Evolutionary conservation across 2,329 filamentous ascomycete species (phyloP).

Genomic region (Colletotrichum cuscutae): DNA sequence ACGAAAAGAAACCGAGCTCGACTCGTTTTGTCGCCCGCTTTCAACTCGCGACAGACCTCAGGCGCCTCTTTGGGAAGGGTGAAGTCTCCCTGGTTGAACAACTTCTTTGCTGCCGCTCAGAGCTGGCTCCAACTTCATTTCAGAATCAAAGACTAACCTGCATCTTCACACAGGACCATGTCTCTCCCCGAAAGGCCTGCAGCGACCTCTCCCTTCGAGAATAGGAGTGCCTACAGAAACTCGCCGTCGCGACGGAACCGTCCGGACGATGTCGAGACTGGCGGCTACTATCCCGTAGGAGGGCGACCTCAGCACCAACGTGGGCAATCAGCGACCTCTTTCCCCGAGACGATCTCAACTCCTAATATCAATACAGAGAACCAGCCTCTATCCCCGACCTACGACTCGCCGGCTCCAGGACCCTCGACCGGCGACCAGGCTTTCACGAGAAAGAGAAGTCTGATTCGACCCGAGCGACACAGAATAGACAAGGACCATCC

Average conservation of each 20-base stretch:
- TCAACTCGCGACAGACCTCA: slow-evolving; percentile 17
- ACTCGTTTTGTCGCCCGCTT: slow-evolving; percentile 16
- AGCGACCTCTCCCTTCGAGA: slow-evolving; percentile 69
- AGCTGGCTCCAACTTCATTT: background rate
- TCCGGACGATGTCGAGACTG: slow-evolving; percentile 77
- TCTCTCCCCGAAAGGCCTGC: slow-evolving; percentile 74
- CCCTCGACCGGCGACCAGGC: slow-evolving; percentile 40
- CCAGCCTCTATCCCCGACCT: slow-evolving; percentile 63
- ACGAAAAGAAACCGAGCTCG: slow-evolving; percentile 9
- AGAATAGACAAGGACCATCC: slow-evolving; percentile 88
- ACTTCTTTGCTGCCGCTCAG: background rate
- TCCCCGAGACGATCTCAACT: slow-evolving; percentile 66
- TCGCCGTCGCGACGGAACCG: slow-evolving; percentile 73
- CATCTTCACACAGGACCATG: slow-evolving; percentile 57
- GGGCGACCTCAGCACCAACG: slow-evolving; percentile 60
- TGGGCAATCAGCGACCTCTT: slow-evolving; percentile 67
- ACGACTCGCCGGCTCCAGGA: slow-evolving; percentile 42
- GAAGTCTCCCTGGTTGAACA: slow-evolving; percentile 27
- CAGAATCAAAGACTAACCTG: slow-evolving; percentile 15
- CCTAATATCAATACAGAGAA: slow-evolving; percentile 67
- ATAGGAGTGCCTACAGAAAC: slow-evolving; percentile 73
- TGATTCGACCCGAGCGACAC: slow-evolving; percentile 89
- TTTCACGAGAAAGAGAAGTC: slow-evolving; percentile 80
- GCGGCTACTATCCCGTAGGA: slow-evolving; percentile 58
- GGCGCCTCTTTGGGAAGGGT: slow-evolving; percentile 35